These are phyloP conservation scores for Clitopilus passeckerianus DNA, from an alignment of 768 basidiomycete genomes.

Conservation along the genomic window DNA sequence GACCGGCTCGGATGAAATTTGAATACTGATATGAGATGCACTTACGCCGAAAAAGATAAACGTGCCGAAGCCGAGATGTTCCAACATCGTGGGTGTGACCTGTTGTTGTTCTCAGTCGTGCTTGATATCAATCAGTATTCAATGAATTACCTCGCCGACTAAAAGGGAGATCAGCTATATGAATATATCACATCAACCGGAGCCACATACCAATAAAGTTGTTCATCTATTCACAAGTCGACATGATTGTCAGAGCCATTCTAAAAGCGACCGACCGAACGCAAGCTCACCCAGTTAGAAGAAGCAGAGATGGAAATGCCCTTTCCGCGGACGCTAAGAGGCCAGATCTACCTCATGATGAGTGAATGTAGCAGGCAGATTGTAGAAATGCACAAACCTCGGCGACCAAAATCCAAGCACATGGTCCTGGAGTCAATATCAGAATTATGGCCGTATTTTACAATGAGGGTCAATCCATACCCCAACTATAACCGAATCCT, in stretches of 20 bases:
- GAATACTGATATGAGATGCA: background rate
- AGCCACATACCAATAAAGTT: conserved; percentile 60
- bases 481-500: conserved; percentile 77
- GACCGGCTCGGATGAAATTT: background rate
- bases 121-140: background rate
- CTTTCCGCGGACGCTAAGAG: conserved; percentile 68
- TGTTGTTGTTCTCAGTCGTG: conserved; percentile 6
- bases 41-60: conserved; percentile 72
- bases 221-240: conserved; percentile 54
- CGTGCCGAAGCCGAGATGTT: conserved; percentile 61
- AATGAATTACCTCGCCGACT: conserved; percentile 43
- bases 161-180: conserved; percentile 8
- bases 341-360: conserved; percentile 43
- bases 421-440: conserved; percentile 35
- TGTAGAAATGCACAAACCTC: conserved; percentile 30
- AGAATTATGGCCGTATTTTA: background rate
- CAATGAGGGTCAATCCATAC: conserved; percentile 14
- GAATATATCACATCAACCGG: background rate
- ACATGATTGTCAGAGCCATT: background rate
- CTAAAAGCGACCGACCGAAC: background rate
- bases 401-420: conserved; percentile 73
- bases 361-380: background rate
- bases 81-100: conserved; percentile 70
- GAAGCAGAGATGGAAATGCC: conserved; percentile 72
- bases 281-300: conserved; percentile 58